Base-by-base conservation (phyloP, 768 basidiomycete species). In the Mycena polygramma region DNA sequence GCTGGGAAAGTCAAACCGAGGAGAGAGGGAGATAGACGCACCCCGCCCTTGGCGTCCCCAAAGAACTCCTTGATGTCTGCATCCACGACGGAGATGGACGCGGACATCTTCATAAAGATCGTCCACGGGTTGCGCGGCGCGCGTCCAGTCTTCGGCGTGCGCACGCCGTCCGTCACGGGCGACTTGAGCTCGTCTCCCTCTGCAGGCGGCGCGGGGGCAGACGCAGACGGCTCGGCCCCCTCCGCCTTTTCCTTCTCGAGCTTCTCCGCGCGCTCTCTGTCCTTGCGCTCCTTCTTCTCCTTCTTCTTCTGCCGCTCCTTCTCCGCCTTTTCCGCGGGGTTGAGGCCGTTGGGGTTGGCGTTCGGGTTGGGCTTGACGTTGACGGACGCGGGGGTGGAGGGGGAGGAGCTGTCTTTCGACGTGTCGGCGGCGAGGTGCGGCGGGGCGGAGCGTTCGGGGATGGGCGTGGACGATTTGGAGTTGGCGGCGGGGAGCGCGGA, bases 61-160 rank as follows among this genome's bases (percentile, higher is more conserved):
- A 93, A 96, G 81, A 94, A 95, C 20, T 92, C 92, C 63, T 87
- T 86, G 10, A 96, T 76, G 57, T 95, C 93, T 0, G 79, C 73
- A 73, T 96, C 95, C 13, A 79, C 86, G 7, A 88, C 83, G 15
- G 86, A 77, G 10, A 83, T 73, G 6, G 83, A 80, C 13, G 81
- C 74, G 20, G 84, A 79, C 81, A 92, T 85, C 71, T 91, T 89
- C 86, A 96, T 89, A 80, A 94, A 96, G 60, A 96, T 86, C 10
- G 95, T 96, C 91, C 91, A 94, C 7, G 94, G 94, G 78, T 93
- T 89, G 48, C 93, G 85, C 36, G 87, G 82, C 0, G 88, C 87
- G 66, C 89, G 87, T 55, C 85, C 85, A 43, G 86, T 86, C 62
- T 90, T 93, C 22, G 94, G 94, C 35, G 94, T 95, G 64, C 93